These are phyloP conservation scores for Penicillium concentricum DNA, from an alignment of 2,329 filamentous ascomycete species.

Conservation along the genomic window DNA sequence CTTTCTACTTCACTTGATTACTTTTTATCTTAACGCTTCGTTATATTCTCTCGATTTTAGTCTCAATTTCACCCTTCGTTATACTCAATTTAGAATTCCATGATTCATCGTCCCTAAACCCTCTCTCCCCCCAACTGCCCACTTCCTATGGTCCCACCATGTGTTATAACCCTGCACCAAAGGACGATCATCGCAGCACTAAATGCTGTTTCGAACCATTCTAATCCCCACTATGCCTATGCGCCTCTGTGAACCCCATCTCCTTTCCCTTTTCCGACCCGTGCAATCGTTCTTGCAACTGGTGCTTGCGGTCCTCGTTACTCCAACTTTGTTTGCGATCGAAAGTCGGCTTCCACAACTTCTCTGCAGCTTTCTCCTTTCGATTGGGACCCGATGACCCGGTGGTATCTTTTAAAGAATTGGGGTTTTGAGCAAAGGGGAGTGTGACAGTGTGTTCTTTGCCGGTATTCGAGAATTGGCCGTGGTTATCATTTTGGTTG, in stretches of 20 bases:
- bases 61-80: background rate
- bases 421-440: background rate
- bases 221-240: constrained; percentile 42
- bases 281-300: constrained; percentile 46
- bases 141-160: background rate
- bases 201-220: background rate
- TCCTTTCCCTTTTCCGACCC: constrained; percentile 44
- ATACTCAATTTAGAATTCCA: background rate
- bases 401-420: background rate
- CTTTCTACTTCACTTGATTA: background rate
- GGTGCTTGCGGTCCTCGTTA: constrained; percentile 57
- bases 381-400: background rate
- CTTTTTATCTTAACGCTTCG: background rate
- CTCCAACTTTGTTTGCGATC: constrained; percentile 38
- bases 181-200: background rate
- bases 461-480: constrained; percentile 7
- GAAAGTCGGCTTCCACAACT: constrained; percentile 32
- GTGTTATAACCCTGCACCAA: background rate
- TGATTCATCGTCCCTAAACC: background rate
- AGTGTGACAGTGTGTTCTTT: constrained; percentile 5
- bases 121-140: background rate
- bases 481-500: background rate
- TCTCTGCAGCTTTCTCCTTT: background rate
- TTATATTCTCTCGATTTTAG: background rate
- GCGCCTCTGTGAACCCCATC: constrained; percentile 59